phyloP scores from a whole-genome alignment of 345 rosid genomes.

The Alliaria petiolata region DNA sequence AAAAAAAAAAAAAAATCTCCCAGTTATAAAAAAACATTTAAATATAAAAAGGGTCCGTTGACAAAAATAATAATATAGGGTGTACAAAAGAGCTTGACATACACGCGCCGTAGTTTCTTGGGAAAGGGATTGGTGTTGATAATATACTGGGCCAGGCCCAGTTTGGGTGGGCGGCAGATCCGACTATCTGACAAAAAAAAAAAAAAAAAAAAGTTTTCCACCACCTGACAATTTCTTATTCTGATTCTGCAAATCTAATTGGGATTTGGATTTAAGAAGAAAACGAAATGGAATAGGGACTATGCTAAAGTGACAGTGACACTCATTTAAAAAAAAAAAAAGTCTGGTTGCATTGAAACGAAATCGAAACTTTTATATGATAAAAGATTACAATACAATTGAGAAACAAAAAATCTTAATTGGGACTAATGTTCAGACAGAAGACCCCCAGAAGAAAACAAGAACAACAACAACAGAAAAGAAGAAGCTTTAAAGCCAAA shows the following conservation, averaged over 20 bases:
- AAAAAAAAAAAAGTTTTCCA: neutral
- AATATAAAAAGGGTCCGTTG: no score
- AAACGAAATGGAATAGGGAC: neutral
- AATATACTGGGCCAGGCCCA: conserved; percentile 7
- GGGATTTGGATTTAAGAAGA: conserved; percentile 9
- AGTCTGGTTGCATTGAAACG: conserved; percentile 21
- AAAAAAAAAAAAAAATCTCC: no score
- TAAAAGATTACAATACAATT: conserved; percentile 1
- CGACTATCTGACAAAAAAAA: conserved; percentile 4
- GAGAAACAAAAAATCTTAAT: neutral
- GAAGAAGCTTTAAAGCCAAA: neutral
- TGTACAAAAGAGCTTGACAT: neutral
- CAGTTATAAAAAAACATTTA: no score
- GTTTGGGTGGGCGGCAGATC: conserved; percentile 13
- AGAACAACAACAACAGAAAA: neutral
- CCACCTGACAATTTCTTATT: conserved; percentile 20
- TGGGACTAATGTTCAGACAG: neutral
- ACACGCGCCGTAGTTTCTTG: neutral
- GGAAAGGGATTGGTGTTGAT: neutral
- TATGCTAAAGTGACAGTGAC: conserved; percentile 14
- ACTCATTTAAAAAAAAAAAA: neutral
- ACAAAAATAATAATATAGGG: no score
- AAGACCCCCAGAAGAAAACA: neutral
- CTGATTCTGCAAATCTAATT: conserved; percentile 25
- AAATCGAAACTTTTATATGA: conserved; percentile 3